phyloP scores from a whole-genome alignment of 352 stramenopile species.

The Globisporangium abappressorium region DNA sequence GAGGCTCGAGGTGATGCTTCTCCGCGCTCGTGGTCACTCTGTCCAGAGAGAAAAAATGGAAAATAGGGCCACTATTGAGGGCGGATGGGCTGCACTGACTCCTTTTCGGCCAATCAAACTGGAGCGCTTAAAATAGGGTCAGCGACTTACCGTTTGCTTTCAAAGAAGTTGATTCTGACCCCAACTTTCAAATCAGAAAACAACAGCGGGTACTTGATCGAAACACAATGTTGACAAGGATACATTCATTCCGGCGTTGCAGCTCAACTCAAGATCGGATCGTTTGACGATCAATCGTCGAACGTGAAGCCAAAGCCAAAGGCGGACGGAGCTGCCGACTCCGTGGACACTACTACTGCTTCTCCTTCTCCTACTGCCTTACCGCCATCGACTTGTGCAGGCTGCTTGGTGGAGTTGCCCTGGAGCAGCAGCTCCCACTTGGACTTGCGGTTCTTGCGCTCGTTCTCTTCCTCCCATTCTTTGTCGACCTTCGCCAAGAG shows the following conservation, averaged over 20 bases:
- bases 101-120: constrained; percentile 11
- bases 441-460: constrained; percentile 60
- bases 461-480: constrained; percentile 52
- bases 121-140: neutral
- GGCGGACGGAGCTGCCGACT: neutral
- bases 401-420: neutral
- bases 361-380: neutral
- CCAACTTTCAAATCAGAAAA: neutral
- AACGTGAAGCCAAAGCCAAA: constrained; percentile 24
- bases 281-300: constrained; percentile 1
- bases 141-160: neutral
- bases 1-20: constrained; percentile 1
- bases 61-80: neutral
- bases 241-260: constrained; percentile 4
- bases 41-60: constrained; percentile 1
- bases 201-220: neutral
- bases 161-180: neutral
- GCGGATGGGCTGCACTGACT: neutral
- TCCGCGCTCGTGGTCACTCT: neutral
- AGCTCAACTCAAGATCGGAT: neutral
- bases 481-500: constrained; percentile 43
- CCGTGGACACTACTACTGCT: neutral
- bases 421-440: constrained; percentile 70
- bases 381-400: neutral
- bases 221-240: constrained; percentile 7